phyloP scores from a whole-genome alignment of 2,329 filamentous ascomycete species.

The Fusarium torreyae region DNA sequence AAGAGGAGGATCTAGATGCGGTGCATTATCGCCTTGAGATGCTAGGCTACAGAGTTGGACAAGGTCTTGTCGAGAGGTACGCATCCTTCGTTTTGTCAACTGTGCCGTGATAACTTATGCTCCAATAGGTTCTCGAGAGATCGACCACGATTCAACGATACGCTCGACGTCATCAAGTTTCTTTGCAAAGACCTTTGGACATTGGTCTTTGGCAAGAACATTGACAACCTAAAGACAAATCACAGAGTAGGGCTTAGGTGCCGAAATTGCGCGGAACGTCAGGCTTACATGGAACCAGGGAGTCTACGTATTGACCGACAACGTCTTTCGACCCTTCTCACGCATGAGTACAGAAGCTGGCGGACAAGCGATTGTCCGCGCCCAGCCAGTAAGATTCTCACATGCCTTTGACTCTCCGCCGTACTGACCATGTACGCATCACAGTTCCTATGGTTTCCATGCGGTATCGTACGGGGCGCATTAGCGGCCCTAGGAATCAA shows the following conservation, averaged over 20 bases:
- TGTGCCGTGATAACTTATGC: slow-evolving; percentile 27
- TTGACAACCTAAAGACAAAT: slow-evolving; percentile 99
- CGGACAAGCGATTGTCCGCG: slow-evolving; percentile 79
- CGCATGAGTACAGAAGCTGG: slow-evolving; percentile 89
- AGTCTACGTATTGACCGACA: slow-evolving; percentile 96
- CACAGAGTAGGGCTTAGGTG: slow-evolving; percentile 74
- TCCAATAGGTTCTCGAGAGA: slow-evolving; percentile 83
- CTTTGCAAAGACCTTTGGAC: slow-evolving; percentile 99
- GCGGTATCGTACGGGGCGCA: slow-evolving; percentile 92
- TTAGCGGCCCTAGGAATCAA: slow-evolving; percentile 91
- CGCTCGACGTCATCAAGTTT: slow-evolving; percentile 97
- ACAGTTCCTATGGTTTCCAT: slow-evolving; percentile 95
- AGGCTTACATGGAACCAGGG: slow-evolving; percentile 67
- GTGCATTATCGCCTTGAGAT: slow-evolving; percentile 88
- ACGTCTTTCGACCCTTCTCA: slow-evolving; percentile 87
- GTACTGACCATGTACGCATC: slow-evolving; percentile 17
- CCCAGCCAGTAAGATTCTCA: slow-evolving; percentile 79
- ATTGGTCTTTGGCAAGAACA: slow-evolving; percentile 94
- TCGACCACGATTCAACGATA: slow-evolving; percentile 89
- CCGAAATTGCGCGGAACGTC: neutral
- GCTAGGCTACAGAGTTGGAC: slow-evolving; percentile 90
- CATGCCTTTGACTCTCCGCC: neutral
- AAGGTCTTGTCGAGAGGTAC: slow-evolving; percentile 91
- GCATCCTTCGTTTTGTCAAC: neutral
- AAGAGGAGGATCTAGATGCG: slow-evolving; percentile 87